Percentiles rank a stretch among this genome's conserved stretches.
phyloP scores from a whole-genome alignment of 768 basidiomycete genomes.

The Filobasidium floriforme region DNA sequence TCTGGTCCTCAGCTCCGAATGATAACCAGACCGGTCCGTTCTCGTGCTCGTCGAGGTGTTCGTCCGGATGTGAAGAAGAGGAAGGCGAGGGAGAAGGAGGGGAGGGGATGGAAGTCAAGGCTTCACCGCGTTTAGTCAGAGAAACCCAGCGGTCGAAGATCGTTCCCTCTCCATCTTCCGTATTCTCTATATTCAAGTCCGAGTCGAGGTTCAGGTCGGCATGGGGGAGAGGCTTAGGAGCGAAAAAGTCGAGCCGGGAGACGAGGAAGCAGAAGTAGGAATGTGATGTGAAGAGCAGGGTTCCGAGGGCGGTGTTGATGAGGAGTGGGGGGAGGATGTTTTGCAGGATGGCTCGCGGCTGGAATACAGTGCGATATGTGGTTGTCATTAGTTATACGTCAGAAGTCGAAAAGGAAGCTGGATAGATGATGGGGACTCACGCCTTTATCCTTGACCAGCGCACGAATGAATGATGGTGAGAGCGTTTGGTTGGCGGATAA shows the following conservation, averaged over 20 bases:
- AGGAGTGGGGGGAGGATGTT: conserved; percentile 39
- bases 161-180: neutral
- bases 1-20: conserved; percentile 19
- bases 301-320: conserved; percentile 39
- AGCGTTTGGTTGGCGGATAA: conserved; percentile 37
- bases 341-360: conserved; percentile 30
- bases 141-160: neutral
- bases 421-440: conserved; percentile 20
- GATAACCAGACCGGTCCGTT: conserved; percentile 61
- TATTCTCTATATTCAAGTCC: neutral
- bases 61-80: neutral
- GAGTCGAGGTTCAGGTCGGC: conserved; percentile 3
- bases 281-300: conserved; percentile 41
- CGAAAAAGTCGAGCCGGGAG: conserved; percentile 29
- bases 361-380: neutral
- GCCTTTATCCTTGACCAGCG: conserved; percentile 31
- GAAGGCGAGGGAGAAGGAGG: neutral
- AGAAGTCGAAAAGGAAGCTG: too few species aligned
- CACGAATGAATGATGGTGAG: conserved; percentile 34
- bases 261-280: conserved; percentile 34
- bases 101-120: conserved; percentile 2
- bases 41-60: conserved; percentile 41
- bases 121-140: neutral
- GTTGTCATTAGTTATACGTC: neutral
- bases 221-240: conserved; percentile 19